A percentile compares a stretch with the other conserved stretches of the same genome.
Evolutionary conservation across 371 early-diverging fungal genomes (phyloP).

Genomic region (Rhizopus delemar): DNA sequence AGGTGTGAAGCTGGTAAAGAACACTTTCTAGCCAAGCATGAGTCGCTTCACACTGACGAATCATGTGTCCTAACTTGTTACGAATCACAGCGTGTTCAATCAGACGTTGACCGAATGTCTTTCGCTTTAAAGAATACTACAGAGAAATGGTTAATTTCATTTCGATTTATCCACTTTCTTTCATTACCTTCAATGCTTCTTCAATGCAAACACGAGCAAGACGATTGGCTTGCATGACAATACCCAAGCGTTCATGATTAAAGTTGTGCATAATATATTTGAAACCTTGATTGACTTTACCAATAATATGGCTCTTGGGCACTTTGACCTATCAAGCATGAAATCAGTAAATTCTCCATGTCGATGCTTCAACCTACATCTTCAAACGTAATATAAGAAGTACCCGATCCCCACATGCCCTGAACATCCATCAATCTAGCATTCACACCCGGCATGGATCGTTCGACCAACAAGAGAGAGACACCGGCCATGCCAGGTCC

Average conservation of each 20-base stretch:
- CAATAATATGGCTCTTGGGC: constrained; percentile 80
- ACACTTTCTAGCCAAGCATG: constrained; percentile 83
- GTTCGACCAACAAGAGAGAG: constrained; percentile 76
- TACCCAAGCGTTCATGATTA: constrained; percentile 79
- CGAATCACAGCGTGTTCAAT: constrained; percentile 74
- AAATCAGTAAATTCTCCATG: background rate
- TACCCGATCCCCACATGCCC: constrained; percentile 81
- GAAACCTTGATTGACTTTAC: constrained; percentile 87
- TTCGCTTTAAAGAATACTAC: constrained; percentile 81
- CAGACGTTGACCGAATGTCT: constrained; percentile 82
- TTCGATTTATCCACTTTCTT: no score
- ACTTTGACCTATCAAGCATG: constrained; percentile 57
- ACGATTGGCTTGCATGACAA: constrained; percentile 83
- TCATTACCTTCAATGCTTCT: constrained; percentile 68
- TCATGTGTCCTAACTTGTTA: constrained; percentile 76
- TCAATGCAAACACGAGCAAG: constrained; percentile 87
- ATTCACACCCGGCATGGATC: constrained; percentile 77
- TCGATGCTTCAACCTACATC: constrained; percentile 46
- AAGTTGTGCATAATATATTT: constrained; percentile 79
- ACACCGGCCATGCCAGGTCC: constrained; percentile 84
- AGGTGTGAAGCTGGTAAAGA: constrained; percentile 65
- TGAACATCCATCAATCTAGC: constrained; percentile 79
- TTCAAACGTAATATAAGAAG: constrained; percentile 75
- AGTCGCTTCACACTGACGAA: constrained; percentile 83
- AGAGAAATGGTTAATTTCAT: no score